Evolutionary conservation across 2,329 filamentous ascomycete genomes (phyloP), one percentile per base, ranked within the genome.

Genomic region (Phialocephala sp.): DNA sequence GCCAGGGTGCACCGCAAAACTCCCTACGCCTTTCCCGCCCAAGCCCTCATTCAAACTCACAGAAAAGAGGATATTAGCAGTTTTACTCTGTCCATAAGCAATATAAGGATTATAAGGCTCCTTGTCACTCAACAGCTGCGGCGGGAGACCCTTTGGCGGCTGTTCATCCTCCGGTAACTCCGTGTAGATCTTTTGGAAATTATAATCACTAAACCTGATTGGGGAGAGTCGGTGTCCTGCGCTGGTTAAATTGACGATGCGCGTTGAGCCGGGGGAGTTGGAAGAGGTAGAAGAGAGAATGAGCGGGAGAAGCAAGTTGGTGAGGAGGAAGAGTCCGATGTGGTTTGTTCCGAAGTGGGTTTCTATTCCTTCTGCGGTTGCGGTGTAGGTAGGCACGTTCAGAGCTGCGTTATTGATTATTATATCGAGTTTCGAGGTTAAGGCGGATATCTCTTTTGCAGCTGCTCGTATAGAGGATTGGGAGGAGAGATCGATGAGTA

Each of bases 41-140:
- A 78, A 65, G 18, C n/a, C 45, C 27, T 64, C 47, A 39, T 58
- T 65, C 52, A 68, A 59, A 3, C 32, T 32, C 11, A 64, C 54
- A 43, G 57, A 41, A 58, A 66, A 68, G 22, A 72, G 47, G 22
- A 82, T 75, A 65, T 81, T 82, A 54, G 79, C 80, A 4, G 81
- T 79, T 72, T 83, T 83, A 69, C 75, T 77, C 73, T 81, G 79
- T 12, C 78, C 80, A 72, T 83, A 83, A 22, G 79, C 77, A 8
- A 69, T 41, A 22, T 56, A 72, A 1, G 57, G 18, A 52, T 39
- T 66, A 61, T 67, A 70, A 11, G 63, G 64, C 64, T 77, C 59
- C 18, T 27, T 20, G 8, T 27, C 52, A 12, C 35, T 47, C 50
- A 67, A 45, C 20, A 65, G 45, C 4, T 36, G 24, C 20, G 36